Evolutionary conservation across 345 rosid species (phyloP), one percentile per base, ranked within the genome.

Genomic region (Nephelium lappaceum): DNA sequence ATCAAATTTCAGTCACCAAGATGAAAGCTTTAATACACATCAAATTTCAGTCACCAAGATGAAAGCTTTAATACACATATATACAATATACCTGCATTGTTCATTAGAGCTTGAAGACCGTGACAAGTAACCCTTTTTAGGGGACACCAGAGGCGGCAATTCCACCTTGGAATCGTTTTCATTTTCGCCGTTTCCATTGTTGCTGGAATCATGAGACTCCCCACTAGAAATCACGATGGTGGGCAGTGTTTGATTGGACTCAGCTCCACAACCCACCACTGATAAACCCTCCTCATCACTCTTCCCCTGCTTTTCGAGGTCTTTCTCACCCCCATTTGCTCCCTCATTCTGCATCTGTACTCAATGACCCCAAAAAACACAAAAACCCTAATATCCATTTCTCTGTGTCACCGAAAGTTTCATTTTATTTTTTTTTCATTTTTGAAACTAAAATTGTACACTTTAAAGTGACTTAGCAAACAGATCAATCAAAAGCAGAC

Each of bases 1-100:
- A 45, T 45, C 51, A 45, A 45, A 45, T 7, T 45, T 45, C 51
- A 45, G 64, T 60, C 3, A n/a, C 24, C 11, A 60, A 60, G 25
- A 3, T 21, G 25, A 19, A 2, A 19, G 64, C 64, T 60, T 60
- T 60, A 23, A 21, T 60, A n/a, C 23, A 23, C 23, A 23, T 55
- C n/a, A n/a, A n/a, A n/a, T n/a, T n/a, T n/a, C n/a, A n/a, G 63
- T 58, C 2, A 21, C 63, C 21, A 58, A 58, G 24, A 16, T n/a
- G 24, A 18, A 7, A 18, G 63, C 63, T 58, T 58, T 58, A 21
- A n/a, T 58, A 21, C n/a, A n/a, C n/a, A n/a, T 55, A 18, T 8
- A 16, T 23, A 19, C 45, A 11, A 78, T n/a, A 27, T 73, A 89
- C 95, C 94, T 89, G 92, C 98, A 92, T 81, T 94, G 92, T 21